These are phyloP conservation scores for Nannizziopsis arthrosporioides DNA, from an alignment of 2,329 filamentous ascomycete species.

Conservation along the genomic window DNA sequence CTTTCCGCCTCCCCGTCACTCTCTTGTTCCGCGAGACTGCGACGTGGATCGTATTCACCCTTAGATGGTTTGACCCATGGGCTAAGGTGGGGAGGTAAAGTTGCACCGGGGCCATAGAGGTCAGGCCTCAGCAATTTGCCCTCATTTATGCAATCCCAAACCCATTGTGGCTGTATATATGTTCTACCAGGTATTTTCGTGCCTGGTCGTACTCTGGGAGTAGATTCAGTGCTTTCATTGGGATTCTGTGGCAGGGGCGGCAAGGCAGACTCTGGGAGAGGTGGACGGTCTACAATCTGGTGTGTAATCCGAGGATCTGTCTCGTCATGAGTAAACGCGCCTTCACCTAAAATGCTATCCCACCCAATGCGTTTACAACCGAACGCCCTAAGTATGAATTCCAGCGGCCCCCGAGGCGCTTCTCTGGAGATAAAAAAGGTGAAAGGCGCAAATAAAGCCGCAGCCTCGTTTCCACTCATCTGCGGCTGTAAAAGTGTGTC, in stretches of 20 bases:
- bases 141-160: conserved; percentile 94
- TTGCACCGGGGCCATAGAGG: conserved; percentile 77
- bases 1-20: conserved; percentile 71
- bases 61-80: conserved; percentile 83
- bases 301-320: conserved; percentile 82
- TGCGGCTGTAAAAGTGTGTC: conserved; percentile 76
- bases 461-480: conserved; percentile 52
- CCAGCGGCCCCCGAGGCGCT: conserved; percentile 76
- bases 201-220: conserved; percentile 44
- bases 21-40: conserved; percentile 76
- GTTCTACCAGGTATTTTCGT: conserved; percentile 77
- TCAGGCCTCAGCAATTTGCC: conserved; percentile 78
- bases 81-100: conserved; percentile 85
- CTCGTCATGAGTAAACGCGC: conserved; percentile 84
- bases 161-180: conserved; percentile 95
- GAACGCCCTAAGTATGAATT: conserved; percentile 87
- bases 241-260: conserved; percentile 33
- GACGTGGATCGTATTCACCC: conserved; percentile 83
- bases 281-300: conserved; percentile 85
- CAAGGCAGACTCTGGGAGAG: conserved; percentile 48
- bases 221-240: conserved; percentile 39
- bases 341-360: conserved; percentile 81
- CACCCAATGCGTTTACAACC: conserved; percentile 93
- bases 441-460: conserved; percentile 71
- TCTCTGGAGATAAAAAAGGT: conserved; percentile 91